A percentile compares a stretch with the other conserved stretches of the same genome.
Conservation (phyloP, 2,329 filamentous ascomycete species). For the Metarhizium sp. region DNA sequence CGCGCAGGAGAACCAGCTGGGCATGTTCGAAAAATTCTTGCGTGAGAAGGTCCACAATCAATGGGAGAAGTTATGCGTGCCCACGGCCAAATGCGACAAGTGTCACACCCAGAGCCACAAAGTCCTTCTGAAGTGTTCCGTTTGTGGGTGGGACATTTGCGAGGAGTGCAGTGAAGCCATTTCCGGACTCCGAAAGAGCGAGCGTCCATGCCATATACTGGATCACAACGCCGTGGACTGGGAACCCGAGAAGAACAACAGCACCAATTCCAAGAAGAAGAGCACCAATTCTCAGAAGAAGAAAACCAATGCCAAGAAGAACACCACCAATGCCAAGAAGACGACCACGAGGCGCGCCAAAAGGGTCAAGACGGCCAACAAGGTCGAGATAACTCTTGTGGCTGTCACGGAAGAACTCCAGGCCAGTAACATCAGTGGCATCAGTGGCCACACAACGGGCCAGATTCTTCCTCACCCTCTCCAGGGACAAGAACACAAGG, state of each 20-base stretch:
- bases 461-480: background rate
- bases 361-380: background rate
- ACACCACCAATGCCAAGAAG: background rate
- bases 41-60: slow-evolving; percentile 8
- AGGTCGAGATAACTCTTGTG: background rate
- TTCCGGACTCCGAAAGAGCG: slow-evolving; percentile 8
- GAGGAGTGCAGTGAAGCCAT: slow-evolving; percentile 9
- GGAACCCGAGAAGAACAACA: background rate
- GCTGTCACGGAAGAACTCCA: background rate
- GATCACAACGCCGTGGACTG: slow-evolving; percentile 11
- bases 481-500: background rate
- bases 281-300: background rate
- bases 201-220: slow-evolving; percentile 10
- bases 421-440: too few species aligned
- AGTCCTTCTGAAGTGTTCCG: slow-evolving; percentile 14
- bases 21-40: slow-evolving; percentile 1
- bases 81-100: slow-evolving; percentile 18
- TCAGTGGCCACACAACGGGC: background rate
- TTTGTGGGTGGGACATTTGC: slow-evolving; percentile 17
- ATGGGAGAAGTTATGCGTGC: slow-evolving; percentile 12
- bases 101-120: slow-evolving; percentile 14
- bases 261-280: background rate
- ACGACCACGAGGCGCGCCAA: background rate
- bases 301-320: background rate
- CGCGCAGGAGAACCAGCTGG: background rate